Evolutionary conservation across 768 basidiomycete species (phyloP).

Genomic region (Calocera cornea): DNA sequence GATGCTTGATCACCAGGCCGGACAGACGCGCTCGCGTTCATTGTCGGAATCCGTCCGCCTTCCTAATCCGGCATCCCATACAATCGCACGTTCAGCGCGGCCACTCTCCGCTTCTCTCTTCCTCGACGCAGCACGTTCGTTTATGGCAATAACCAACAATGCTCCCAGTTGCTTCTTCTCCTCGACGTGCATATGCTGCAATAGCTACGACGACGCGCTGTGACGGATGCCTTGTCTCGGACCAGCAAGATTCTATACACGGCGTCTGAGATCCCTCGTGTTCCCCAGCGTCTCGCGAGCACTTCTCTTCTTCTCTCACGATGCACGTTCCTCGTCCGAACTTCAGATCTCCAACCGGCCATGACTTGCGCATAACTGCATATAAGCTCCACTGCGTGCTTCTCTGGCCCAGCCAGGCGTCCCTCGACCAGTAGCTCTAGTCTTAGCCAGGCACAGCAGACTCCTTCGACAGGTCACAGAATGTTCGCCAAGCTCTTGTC

Average conservation of each 20-base stretch:
- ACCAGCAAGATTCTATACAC: neutral
- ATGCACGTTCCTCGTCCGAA: neutral
- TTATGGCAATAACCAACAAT: neutral
- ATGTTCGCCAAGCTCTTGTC: neutral
- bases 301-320: neutral
- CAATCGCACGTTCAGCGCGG: neutral
- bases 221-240: neutral
- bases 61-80: neutral
- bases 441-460: too few species aligned
- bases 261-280: neutral
- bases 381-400: neutral
- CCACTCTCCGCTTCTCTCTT: neutral
- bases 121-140: neutral
- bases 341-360: neutral
- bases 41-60: constrained; percentile 1
- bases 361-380: neutral
- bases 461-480: neutral
- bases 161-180: neutral
- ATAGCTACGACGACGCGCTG: neutral
- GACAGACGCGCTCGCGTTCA: neutral
- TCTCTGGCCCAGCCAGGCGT: neutral
- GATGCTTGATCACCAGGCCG: too few species aligned
- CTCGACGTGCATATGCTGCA: neutral
- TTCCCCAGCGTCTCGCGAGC: neutral
- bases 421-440: neutral